Evolutionary conservation across 1,139 yeast genomes (phyloP).

Genomic region (Suhomyces ambrosiae): DNA sequence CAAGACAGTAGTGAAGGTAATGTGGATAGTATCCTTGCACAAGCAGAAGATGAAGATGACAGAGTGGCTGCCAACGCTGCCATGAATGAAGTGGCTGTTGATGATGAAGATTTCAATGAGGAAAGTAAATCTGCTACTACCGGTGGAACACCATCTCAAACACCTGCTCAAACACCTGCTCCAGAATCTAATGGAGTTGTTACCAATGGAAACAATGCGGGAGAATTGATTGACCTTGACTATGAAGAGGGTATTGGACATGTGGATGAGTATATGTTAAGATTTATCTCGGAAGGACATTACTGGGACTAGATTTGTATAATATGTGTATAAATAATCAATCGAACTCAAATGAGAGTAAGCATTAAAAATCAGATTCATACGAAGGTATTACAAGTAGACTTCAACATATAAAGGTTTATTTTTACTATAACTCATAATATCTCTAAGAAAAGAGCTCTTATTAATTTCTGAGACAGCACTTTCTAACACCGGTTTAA

Average conservation of each 20-base stretch:
- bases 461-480: too few relatives aligned
- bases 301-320: constrained; percentile 49
- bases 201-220: constrained; percentile 1
- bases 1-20: constrained; percentile 46
- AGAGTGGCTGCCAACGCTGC: constrained; percentile 90
- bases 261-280: constrained; percentile 94
- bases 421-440: too few relatives aligned
- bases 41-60: constrained; percentile 97
- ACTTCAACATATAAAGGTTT: too few relatives aligned
- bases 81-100: constrained; percentile 80
- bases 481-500: too few relatives aligned
- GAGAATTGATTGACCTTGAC: constrained; percentile 43
- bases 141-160: constrained; percentile 25
- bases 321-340: constrained; percentile 10
- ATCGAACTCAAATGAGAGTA: too few relatives aligned
- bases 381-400: too few relatives aligned
- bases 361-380: too few relatives aligned
- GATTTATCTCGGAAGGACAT: constrained; percentile 82
- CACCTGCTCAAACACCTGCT: constrained; percentile 24
- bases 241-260: constrained; percentile 82
- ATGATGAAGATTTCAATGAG: constrained; percentile 76
- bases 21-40: constrained; percentile 73
- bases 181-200: constrained; percentile 17
- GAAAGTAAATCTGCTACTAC: constrained; percentile 42
- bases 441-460: too few relatives aligned